Evolutionary conservation across 179 eudicot species (phyloP), one percentile per base, ranked within the genome.

Genomic region (Silene vulgaris): DNA sequence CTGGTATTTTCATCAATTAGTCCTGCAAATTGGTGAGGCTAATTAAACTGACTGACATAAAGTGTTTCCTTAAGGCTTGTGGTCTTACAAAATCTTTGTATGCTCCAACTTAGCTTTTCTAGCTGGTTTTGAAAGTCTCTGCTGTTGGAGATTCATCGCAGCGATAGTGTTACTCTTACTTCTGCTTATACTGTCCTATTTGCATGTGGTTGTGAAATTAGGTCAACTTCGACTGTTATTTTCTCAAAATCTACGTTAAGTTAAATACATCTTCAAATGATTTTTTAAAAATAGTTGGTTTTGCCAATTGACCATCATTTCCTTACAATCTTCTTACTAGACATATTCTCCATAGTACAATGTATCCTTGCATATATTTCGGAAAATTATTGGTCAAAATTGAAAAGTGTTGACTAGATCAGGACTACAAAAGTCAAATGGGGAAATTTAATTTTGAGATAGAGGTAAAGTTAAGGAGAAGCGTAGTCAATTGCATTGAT

Each of bases 1-100:
- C 40, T 75, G 64, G 74, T 78, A 19, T 48, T 60, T n/a, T 69
- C 30, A 4, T 64, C 28, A 29, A 19, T 60, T 26, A 48, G 20
- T 20, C 60, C 13, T 17, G 23, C 66, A 68, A 68, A n/a, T 68
- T 16, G 85, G 85, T 79, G 80, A 80, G 85, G 61, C 28, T 71
- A 69, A 23, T 23, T 69, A 28, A 70, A 70, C 26, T 23, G 26
- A 70, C 60, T 50, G 35, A 13, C 37, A 12, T 45, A 16, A 17
- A 48, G 12, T 64, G 26, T 32, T 37, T n/a, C n/a, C 3, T 69
- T 40, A 14, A 75, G 64, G 5, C 65, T 50, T 59, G 60, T 60
- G 60, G 56, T 68, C 61, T 59, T 75, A 48, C 28, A 69, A 56
- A 16, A 43, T 45, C 56, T 61, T 77, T 45, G 8, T 2, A 37